phyloP scores from a whole-genome alignment of 140 eudicot genomes.

The Ambrosia hybrid region DNA sequence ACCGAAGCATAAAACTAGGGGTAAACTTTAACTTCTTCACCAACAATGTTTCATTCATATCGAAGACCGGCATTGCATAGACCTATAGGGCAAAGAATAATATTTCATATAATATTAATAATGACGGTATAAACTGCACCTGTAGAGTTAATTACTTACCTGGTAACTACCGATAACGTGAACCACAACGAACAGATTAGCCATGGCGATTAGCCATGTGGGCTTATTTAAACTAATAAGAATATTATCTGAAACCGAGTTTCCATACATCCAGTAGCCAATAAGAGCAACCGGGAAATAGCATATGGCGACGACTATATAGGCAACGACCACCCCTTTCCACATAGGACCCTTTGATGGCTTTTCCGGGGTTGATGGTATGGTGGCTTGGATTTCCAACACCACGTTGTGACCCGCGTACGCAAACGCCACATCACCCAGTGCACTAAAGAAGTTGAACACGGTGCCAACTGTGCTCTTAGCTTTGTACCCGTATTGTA shows the following conservation, averaged over 20 bases:
- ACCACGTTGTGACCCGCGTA: constrained; percentile 94
- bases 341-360: constrained; percentile 69
- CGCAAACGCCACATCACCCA: constrained; percentile 85
- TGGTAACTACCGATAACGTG: constrained; percentile 64
- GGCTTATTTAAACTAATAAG: constrained; percentile 42
- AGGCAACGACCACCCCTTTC: constrained; percentile 59
- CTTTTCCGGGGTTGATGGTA: constrained; percentile 60
- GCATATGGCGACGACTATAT: constrained; percentile 54
- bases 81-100: constrained; percentile 35
- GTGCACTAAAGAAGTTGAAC: constrained; percentile 63
- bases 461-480: constrained; percentile 38
- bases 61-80: constrained; percentile 85
- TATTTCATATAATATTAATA: constrained; percentile 17
- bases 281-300: constrained; percentile 65
- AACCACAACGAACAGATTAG: constrained; percentile 52
- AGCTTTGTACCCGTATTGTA: constrained; percentile 53
- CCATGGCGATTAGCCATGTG: constrained; percentile 53
- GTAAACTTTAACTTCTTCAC: constrained; percentile 65
- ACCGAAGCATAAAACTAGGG: constrained; percentile 58
- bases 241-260: constrained; percentile 37
- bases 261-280: constrained; percentile 47
- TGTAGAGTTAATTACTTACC: constrained; percentile 30
- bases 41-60: constrained; percentile 71
- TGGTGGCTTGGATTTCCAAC: constrained; percentile 69
- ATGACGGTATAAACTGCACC: not conserved